Base-by-base conservation (phyloP, 2,329 filamentous ascomycete species). In the Fusarium xyrophilum region DNA sequence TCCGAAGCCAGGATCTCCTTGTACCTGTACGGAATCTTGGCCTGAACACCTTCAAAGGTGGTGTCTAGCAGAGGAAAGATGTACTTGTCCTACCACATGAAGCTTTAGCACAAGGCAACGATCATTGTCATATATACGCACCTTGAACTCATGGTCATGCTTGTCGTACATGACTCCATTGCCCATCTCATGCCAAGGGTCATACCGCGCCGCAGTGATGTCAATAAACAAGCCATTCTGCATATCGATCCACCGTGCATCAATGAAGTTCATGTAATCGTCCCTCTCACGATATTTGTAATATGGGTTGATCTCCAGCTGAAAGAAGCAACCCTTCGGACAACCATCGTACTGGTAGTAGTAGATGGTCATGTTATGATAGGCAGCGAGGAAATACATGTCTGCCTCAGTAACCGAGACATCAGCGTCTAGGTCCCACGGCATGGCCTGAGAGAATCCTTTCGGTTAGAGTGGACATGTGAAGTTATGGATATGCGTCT, bases 371-470 rank as follows among this genome's bases (percentile, higher is more conserved):
- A 83, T 83, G 79, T 95, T 95, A 79, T 89, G 85, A 60, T 89
- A 85, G 50, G 88, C 82, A 15, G 86, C 91, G 13, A 95, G 82
- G 71, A 86, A 88, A 56, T 83, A 81, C 58, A 95, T 84, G 44
- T 90, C 92, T 27, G 85, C 79, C 63, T 86, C 86, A 10, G 87
- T 87, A 28, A 94, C 86, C 76, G 93, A 91, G 5, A 91, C 90
- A 76, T 94, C 91, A 46, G 93, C 83, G 75, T 93, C 91, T 77
- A 88, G 88, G 76, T 93, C 91, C 91, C 91, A 93, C 1, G 91
- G 91, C 76, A 93, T 85, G 66, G 91, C 85, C 84, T 90, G 71
- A 47, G 55, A 21, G 19, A 5, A 44, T 44, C n/a, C 46, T 7
- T 27, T 42, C 33, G 25, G 58, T 67, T 50, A 64, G 60, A 53